phyloP scores from a whole-genome alignment of 1,284 basidiomycete species.

The Ganoderma multipileum region DNA sequence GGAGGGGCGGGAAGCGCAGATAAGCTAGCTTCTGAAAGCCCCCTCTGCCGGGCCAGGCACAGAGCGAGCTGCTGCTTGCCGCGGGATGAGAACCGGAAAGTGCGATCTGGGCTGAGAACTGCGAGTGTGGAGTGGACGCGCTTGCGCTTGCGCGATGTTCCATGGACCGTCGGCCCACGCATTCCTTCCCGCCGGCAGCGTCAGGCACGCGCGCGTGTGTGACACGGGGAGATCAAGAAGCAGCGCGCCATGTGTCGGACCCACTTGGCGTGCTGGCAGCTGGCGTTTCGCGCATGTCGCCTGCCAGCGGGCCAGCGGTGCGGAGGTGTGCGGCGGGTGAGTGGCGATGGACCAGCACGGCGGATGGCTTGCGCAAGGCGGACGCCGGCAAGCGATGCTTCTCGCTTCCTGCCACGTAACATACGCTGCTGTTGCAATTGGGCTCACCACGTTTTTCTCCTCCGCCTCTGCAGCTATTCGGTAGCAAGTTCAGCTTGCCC shows the following conservation, averaged over 20 bases:
- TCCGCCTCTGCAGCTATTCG: neutral
- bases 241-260: conserved; percentile 4
- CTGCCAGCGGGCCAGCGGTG: neutral
- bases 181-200: conserved; percentile 22
- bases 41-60: conserved; percentile 6
- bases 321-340: neutral
- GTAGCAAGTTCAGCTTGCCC: neutral
- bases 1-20: neutral
- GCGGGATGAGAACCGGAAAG: neutral
- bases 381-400: neutral
- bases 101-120: conserved; percentile 2
- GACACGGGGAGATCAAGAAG: conserved; percentile 5
- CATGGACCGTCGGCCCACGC: conserved; percentile 1
- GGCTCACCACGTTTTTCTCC: neutral
- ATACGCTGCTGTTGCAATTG: neutral
- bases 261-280: neutral
- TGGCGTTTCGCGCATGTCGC: neutral
- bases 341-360: neutral
- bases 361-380: neutral
- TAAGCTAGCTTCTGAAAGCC: conserved; percentile 1
- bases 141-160: neutral
- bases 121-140: neutral
- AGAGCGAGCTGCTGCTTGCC: neutral
- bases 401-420: neutral
- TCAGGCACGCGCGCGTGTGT: conserved; percentile 15